A percentile compares a stretch with the other conserved stretches of the same genome.
phyloP scores from a whole-genome alignment of 2,329 filamentous ascomycete genomes.

The Cladosporium oxysporum region DNA sequence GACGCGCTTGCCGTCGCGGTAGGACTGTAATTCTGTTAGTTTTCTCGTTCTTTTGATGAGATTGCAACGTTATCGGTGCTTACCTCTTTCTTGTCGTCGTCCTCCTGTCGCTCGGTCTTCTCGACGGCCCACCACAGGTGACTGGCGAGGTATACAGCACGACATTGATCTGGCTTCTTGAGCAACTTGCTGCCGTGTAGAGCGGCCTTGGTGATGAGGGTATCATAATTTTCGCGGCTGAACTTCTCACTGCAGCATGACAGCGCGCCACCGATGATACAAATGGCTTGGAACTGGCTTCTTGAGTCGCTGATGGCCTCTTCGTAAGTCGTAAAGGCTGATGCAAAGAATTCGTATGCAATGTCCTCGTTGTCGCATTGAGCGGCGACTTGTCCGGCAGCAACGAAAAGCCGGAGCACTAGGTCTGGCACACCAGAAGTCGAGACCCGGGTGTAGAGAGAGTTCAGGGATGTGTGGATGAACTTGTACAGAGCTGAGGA shows the following conservation, averaged over 20 bases:
- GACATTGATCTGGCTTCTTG: conserved; percentile 96
- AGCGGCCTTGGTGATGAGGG: conserved; percentile 94
- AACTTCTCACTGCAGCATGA: conserved; percentile 83
- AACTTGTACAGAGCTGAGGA: conserved; percentile 91
- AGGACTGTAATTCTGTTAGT: conserved; percentile 63
- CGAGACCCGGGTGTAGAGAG: conserved; percentile 80
- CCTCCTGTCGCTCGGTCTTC: conserved; percentile 71
- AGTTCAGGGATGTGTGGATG: conserved; percentile 83
- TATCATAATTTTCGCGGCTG: conserved; percentile 97
- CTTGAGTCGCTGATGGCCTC: conserved; percentile 94
- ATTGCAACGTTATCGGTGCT: conserved; percentile 10
- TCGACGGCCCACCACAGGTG: conserved; percentile 98
- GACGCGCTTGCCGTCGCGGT: conserved; percentile 95
- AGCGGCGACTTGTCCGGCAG: conserved; percentile 89
- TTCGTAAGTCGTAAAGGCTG: conserved; percentile 97
- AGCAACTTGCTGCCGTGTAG: conserved; percentile 94
- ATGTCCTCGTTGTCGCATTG: conserved; percentile 92
- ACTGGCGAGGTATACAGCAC: conserved; percentile 93
- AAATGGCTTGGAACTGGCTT: conserved; percentile 97
- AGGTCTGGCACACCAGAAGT: conserved; percentile 76
- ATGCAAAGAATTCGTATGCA: conserved; percentile 96
- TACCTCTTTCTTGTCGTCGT: conserved; percentile 35
- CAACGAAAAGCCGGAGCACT: conserved; percentile 83
- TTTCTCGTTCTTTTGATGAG: not conserved
- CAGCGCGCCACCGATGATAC: conserved; percentile 84